A percentile compares a stretch with the other conserved stretches of the same genome.
Evolutionary conservation across 2,329 filamentous ascomycete species (phyloP).

Genomic region (Orbilia brochopaga): DNA sequence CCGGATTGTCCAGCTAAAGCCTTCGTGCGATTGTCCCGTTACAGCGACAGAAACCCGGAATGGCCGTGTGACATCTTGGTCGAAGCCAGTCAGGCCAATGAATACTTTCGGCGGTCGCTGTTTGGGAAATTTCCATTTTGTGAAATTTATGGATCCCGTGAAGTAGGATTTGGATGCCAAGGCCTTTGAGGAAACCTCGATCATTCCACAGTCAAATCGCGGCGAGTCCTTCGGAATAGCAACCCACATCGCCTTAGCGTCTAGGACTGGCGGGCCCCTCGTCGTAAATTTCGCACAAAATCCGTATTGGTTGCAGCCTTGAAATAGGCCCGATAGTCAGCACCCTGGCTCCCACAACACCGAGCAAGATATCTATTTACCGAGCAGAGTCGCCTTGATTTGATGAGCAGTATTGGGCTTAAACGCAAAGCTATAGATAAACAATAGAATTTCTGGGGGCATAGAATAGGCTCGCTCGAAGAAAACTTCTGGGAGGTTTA

Average conservation of each 20-base stretch:
- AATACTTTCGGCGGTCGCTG: constrained; percentile 29
- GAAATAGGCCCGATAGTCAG: background rate
- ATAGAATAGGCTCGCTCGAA: constrained; percentile 39
- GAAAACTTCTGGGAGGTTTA: constrained; percentile 10
- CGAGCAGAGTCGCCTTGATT: constrained; percentile 7
- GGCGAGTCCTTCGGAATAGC: constrained; percentile 29
- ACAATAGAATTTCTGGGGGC: constrained; percentile 36
- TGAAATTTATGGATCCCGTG: constrained; percentile 26
- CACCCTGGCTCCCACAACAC: background rate
- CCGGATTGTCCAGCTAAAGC: constrained; percentile 34
- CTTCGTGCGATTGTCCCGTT: constrained; percentile 30
- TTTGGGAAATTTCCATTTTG: constrained; percentile 46
- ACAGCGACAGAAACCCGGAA: constrained; percentile 32
- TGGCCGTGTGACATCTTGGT: constrained; percentile 5
- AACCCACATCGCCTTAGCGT: constrained; percentile 26
- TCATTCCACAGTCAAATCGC: constrained; percentile 30
- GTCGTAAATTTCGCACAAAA: constrained; percentile 19
- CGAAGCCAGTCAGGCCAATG: constrained; percentile 23
- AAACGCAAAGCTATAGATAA: constrained; percentile 17
- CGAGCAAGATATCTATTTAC: background rate
- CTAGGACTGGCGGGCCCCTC: background rate
- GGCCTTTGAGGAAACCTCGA: constrained; percentile 23
- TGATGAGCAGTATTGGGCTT: constrained; percentile 4
- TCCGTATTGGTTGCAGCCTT: constrained; percentile 29
- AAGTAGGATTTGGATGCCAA: background rate